Evolutionary conservation across 192 early-diverging fungal genomes (phyloP).

Genomic region (Coemansia reversa): DNA sequence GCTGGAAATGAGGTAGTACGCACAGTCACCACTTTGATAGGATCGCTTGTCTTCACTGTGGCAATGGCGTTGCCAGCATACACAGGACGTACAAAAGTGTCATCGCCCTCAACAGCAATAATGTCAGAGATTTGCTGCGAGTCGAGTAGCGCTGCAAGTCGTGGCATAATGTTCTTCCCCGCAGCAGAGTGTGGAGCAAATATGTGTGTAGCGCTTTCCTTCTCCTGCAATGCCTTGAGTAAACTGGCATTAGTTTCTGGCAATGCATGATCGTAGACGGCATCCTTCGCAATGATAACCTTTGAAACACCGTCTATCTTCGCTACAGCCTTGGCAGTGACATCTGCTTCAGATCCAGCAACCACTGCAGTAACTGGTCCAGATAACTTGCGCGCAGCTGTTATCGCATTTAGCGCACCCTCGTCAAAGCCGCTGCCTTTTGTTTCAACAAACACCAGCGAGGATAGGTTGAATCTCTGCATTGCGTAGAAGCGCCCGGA

Average conservation of each 20-base stretch:
- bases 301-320: slow-evolving; percentile 71
- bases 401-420: slow-evolving; percentile 82
- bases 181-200: slow-evolving; percentile 84
- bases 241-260: slow-evolving; percentile 81
- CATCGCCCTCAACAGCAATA: slow-evolving; percentile 69
- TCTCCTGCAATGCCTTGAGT: slow-evolving; percentile 65
- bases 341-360: slow-evolving; percentile 71
- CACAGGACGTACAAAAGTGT: slow-evolving; percentile 94
- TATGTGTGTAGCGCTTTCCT: slow-evolving; percentile 79
- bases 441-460: slow-evolving; percentile 89
- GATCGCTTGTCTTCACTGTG: slow-evolving; percentile 87
- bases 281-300: slow-evolving; percentile 84
- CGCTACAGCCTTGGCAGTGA: slow-evolving; percentile 61
- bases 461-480: slow-evolving; percentile 48
- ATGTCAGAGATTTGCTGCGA: slow-evolving; percentile 91
- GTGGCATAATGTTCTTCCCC: slow-evolving; percentile 92
- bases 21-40: slow-evolving; percentile 86
- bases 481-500: slow-evolving; percentile 25
- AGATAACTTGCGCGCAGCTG: slow-evolving; percentile 79
- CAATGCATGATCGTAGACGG: slow-evolving; percentile 71
- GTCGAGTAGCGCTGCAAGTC: slow-evolving; percentile 90
- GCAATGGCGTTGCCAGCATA: slow-evolving; percentile 98
- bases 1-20: slow-evolving; percentile 89
- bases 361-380: slow-evolving; percentile 87
- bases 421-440: slow-evolving; percentile 69